Conservation (phyloP, 1,284 basidiomycete species). For the Marasmius tenuissimus region DNA sequence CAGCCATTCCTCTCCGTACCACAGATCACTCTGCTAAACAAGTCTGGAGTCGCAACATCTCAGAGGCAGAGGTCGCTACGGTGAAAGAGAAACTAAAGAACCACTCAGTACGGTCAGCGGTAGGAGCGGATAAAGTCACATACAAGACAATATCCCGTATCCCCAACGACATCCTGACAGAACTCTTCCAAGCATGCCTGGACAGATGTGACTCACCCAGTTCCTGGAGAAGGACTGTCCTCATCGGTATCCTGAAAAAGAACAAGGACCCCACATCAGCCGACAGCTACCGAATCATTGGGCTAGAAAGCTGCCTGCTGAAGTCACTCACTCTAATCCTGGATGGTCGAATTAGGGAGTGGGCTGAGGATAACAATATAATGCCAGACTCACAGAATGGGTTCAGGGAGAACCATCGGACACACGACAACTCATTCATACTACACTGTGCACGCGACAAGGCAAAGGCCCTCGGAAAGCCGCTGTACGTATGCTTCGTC, state of each 20-base stretch:
- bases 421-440: constrained; percentile 11
- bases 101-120: neutral
- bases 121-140: constrained; percentile 6
- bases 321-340: neutral
- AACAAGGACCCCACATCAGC: neutral
- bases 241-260: constrained; percentile 9
- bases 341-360: neutral
- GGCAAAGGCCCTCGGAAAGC: constrained; percentile 5
- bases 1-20: neutral
- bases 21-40: neutral
- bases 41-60: neutral
- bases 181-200: constrained; percentile 5
- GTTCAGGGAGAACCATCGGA: constrained; percentile 1
- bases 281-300: neutral
- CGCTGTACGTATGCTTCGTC: constrained; percentile 7
- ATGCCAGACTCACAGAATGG: constrained; percentile 14
- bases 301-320: neutral
- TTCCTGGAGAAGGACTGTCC: constrained; percentile 1
- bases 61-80: neutral
- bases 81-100: neutral
- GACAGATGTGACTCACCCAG: neutral
- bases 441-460: constrained; percentile 4
- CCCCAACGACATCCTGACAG: neutral
- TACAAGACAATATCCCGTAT: constrained; percentile 7
- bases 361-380: neutral